A percentile compares a stretch with the other conserved stretches of the same genome.
Conservation (phyloP, 139 green algal species). For the Chlorokybus atmophyticus region DNA sequence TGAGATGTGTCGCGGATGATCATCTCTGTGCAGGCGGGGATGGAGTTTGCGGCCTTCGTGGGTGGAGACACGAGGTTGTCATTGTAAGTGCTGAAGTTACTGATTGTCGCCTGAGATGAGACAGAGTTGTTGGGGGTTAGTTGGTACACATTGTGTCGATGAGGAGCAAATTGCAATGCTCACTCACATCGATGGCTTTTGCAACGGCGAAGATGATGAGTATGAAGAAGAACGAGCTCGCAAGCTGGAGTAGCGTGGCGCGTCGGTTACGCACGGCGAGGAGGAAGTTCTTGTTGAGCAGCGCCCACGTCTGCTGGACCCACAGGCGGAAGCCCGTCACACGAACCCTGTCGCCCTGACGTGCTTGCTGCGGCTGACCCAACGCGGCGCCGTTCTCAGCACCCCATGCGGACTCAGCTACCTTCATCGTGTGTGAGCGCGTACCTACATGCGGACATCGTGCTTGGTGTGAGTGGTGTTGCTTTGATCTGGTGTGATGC, state of each 20-base stretch:
- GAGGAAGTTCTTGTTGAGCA: slow-evolving; percentile 26
- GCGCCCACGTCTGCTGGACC: slow-evolving; percentile 18
- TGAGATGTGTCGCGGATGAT: neutral
- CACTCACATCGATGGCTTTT: slow-evolving; percentile 7
- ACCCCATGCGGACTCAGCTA: too few relatives aligned
- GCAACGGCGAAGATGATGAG: slow-evolving; percentile 49
- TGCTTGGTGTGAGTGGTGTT: too few relatives aligned
- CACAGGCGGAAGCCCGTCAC: slow-evolving; percentile 13
- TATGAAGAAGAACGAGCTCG: slow-evolving; percentile 72
- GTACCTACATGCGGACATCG: too few relatives aligned
- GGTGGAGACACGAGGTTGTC: neutral
- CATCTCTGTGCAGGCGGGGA: neutral
- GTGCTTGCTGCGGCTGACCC: too few relatives aligned
- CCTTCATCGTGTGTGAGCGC: too few relatives aligned
- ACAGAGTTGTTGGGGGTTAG: too few relatives aligned
- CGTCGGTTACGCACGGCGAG: slow-evolving; percentile 54
- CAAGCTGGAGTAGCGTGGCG: slow-evolving; percentile 55
- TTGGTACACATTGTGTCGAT: too few relatives aligned
- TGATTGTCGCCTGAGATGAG: too few relatives aligned
- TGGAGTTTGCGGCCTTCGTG: neutral
- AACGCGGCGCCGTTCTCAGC: too few relatives aligned
- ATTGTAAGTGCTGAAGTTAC: too few relatives aligned
- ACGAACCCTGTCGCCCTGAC: too few relatives aligned
- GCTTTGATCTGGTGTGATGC: too few relatives aligned
- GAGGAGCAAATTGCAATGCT: neutral